Conservation (phyloP, 805 yeast species). For the Candida maesae region DNA sequence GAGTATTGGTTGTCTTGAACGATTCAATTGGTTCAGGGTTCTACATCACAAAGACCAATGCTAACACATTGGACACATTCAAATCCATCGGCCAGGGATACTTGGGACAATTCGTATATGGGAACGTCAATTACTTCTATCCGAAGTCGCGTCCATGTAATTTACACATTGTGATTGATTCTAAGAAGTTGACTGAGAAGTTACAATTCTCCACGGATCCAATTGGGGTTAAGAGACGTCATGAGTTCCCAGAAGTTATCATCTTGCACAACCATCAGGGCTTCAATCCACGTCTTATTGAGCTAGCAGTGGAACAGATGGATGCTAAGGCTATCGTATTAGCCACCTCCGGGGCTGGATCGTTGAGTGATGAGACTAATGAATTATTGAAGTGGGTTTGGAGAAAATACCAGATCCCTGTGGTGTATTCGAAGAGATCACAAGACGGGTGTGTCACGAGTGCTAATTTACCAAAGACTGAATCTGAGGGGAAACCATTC, state of each 20-base stretch:
- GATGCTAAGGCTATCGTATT: conserved; percentile 52
- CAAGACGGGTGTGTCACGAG: conserved; percentile 70
- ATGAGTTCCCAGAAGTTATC: conserved; percentile 41
- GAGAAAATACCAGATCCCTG: conserved; percentile 42
- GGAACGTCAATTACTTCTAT: conserved; percentile 59
- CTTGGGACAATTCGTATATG: conserved; percentile 65
- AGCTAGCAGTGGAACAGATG: conserved; percentile 41
- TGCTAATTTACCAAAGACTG: conserved; percentile 19
- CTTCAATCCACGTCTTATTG: conserved; percentile 45
- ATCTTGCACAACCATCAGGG: conserved; percentile 62
- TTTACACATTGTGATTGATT: conserved; percentile 36
- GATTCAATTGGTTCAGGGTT: conserved; percentile 69
- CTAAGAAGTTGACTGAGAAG: conserved; percentile 18
- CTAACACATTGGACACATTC: conserved; percentile 67
- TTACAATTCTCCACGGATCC: conserved; percentile 25
- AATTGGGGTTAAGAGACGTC: conserved; percentile 24
- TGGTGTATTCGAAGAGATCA: conserved; percentile 61
- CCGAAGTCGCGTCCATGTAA: conserved; percentile 56
- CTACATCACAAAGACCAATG: conserved; percentile 66
- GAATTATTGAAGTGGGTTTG: conserved; percentile 38
- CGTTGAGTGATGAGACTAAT: conserved; percentile 49
- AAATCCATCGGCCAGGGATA: conserved; percentile 67
- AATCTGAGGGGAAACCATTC: conserved; percentile 31
- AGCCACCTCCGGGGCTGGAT: conserved; percentile 74
- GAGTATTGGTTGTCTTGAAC: conserved; percentile 60